phyloP scores from a whole-genome alignment of 345 rosid species.

The Draba incana region DNA sequence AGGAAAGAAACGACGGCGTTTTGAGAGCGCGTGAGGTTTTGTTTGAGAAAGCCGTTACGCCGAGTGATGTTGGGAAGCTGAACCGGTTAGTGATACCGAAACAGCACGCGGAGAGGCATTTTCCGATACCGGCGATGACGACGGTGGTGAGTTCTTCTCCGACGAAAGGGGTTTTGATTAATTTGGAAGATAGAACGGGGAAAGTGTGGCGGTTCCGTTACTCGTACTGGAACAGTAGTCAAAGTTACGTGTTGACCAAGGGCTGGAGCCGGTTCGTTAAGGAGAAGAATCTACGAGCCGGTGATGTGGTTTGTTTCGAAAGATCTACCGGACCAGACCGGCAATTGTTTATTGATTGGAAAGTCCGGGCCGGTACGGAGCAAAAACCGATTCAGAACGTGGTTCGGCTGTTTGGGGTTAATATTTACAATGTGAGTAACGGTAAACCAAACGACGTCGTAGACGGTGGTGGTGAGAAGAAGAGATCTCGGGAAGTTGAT shows the following conservation, averaged over 20 bases:
- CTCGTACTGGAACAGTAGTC: constrained; percentile 98
- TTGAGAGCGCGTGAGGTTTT: constrained; percentile 64
- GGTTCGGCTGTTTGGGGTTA: constrained; percentile 50
- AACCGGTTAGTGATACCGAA: constrained; percentile 94
- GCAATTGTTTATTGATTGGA: constrained; percentile 69
- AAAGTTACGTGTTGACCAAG: constrained; percentile 87
- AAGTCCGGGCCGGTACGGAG: constrained; percentile 40
- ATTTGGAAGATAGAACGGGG: constrained; percentile 72
- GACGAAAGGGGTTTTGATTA: constrained; percentile 68
- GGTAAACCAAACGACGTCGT: constrained; percentile 55
- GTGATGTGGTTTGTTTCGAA: constrained; percentile 80
- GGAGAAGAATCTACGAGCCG: constrained; percentile 81
- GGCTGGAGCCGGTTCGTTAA: constrained; percentile 97
- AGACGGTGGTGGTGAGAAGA: constrained; percentile 38
- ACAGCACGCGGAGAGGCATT: constrained; percentile 89
- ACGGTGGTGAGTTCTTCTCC: constrained; percentile 30
- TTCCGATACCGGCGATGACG: constrained; percentile 51
- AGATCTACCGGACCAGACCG: constrained; percentile 75
- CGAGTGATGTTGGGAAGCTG: constrained; percentile 95
- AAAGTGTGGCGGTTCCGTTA: constrained; percentile 96
- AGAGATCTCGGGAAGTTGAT: constrained; percentile 59
- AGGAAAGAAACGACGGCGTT: constrained; percentile 18
- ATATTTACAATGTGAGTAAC: constrained; percentile 57
- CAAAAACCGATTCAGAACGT: constrained; percentile 38
- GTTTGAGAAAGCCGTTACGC: constrained; percentile 90